phyloP scores from a whole-genome alignment of 176 grass and related monocot species.

The Aegilops speltoides region DNA sequence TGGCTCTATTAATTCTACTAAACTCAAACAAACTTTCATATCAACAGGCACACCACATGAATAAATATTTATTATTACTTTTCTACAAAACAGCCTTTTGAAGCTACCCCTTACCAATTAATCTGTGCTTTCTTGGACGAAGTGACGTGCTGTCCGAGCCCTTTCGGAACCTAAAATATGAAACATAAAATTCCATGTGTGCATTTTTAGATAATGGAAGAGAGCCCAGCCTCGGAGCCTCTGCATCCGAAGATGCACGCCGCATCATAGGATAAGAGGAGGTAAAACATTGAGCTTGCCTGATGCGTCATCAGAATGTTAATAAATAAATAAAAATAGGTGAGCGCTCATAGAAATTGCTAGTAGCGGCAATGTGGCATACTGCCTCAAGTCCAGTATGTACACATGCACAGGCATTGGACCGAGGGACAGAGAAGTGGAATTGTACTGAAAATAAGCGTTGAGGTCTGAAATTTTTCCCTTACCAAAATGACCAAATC shows the following conservation, averaged over 20 bases:
- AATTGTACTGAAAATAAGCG: not conserved
- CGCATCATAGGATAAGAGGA: not conserved
- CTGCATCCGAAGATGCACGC: not conserved
- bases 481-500: not conserved
- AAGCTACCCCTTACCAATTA: constrained; percentile 29
- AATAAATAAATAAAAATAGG: not conserved
- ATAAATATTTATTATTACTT: not conserved
- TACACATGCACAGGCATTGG: not conserved
- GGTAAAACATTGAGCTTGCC: not conserved
- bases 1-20: not conserved
- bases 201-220: not conserved
- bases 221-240: not conserved
- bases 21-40: not conserved
- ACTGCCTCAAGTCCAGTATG: not conserved
- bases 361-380: not conserved
- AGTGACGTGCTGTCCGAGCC: constrained; percentile 13
- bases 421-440: not conserved
- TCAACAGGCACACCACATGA: not conserved
- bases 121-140: constrained; percentile 21
- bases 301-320: not conserved
- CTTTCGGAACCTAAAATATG: constrained; percentile 38
- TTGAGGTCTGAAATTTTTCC: not conserved
- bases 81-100: not conserved
- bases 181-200: not conserved
- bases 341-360: constrained; percentile 4